Evolutionary conservation across 1,284 basidiomycete genomes (phyloP).

Genomic region (Hypsizygus ulmarius): DNA sequence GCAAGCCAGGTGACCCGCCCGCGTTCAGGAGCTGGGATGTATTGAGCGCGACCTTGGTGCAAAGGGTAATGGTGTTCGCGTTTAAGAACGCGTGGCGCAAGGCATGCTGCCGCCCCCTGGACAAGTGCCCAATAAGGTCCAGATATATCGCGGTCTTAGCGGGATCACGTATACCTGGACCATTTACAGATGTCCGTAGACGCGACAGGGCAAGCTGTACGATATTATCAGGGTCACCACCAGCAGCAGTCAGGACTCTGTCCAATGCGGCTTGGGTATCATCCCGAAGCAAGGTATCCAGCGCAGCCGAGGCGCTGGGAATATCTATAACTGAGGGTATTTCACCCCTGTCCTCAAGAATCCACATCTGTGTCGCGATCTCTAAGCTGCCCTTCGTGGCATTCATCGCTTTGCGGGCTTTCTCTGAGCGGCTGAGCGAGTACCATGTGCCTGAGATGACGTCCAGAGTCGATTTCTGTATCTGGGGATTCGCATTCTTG

Average conservation of each 20-base stretch:
- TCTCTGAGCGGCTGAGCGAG: constrained; percentile 27
- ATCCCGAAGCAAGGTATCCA: constrained; percentile 31
- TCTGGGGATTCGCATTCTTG: constrained; percentile 9
- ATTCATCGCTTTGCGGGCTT: constrained; percentile 28
- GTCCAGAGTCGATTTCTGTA: constrained; percentile 26
- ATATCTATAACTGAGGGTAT: constrained; percentile 21
- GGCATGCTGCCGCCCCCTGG: constrained; percentile 24
- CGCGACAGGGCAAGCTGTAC: constrained; percentile 30
- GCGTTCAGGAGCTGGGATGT: constrained; percentile 24
- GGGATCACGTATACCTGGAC: constrained; percentile 17
- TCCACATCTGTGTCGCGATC: constrained; percentile 34
- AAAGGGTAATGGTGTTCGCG: constrained; percentile 28
- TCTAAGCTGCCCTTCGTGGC: constrained; percentile 31
- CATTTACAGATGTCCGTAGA: constrained; percentile 23
- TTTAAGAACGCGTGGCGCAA: constrained; percentile 34
- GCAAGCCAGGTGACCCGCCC: constrained; percentile 18
- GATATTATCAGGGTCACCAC: constrained; percentile 26
- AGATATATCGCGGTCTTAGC: constrained; percentile 24
- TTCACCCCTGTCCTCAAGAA: constrained; percentile 29
- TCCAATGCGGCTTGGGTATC: constrained; percentile 24
- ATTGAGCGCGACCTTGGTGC: constrained; percentile 30
- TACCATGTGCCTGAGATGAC: constrained; percentile 30
- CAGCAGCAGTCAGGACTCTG: constrained; percentile 26
- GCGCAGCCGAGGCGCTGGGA: constrained; percentile 28
- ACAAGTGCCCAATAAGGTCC: constrained; percentile 34